Percentiles rank a stretch among this genome's conserved stretches.
Evolutionary conservation across 768 basidiomycete genomes (phyloP).

Genomic region (Panus rudis): DNA sequence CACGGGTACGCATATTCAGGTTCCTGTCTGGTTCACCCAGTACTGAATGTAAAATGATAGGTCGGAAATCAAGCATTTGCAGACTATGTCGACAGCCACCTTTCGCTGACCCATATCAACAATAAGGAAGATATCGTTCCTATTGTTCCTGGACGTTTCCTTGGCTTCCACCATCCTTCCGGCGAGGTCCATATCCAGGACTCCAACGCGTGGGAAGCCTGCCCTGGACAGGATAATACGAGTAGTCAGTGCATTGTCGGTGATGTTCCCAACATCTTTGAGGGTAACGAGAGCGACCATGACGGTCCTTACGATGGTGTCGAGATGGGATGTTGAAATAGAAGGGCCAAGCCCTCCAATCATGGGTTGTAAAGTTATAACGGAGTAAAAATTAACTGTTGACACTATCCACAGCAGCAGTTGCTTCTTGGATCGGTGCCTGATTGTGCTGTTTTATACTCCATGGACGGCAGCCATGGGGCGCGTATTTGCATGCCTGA

Average conservation of each 20-base stretch:
- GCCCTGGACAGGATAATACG: slow-evolving; percentile 54
- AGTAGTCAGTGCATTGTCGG: slow-evolving; percentile 45
- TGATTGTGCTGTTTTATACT: no score
- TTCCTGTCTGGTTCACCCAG: not conserved
- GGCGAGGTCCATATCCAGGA: slow-evolving; percentile 35
- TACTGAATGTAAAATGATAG: slow-evolving; percentile 17
- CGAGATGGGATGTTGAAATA: slow-evolving; percentile 21
- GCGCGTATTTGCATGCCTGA: no score
- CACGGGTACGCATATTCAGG: slow-evolving; percentile 16
- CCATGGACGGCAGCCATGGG: no score
- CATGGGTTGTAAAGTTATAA: no score
- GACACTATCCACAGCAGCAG: no score
- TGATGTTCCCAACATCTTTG: slow-evolving; percentile 46
- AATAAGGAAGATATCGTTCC: slow-evolving; percentile 40
- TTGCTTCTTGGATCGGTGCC: no score
- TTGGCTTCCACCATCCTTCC: slow-evolving; percentile 41
- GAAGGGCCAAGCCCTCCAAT: no score
- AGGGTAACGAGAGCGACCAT: slow-evolving; percentile 40
- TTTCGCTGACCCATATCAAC: slow-evolving; percentile 46
- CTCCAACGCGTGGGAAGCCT: slow-evolving; percentile 44
- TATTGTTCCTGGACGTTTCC: slow-evolving; percentile 22
- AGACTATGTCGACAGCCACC: slow-evolving; percentile 41
- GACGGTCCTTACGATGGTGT: slow-evolving; percentile 23
- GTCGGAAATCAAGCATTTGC: slow-evolving; percentile 57
- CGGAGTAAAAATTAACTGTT: no score